These are phyloP conservation scores for Debaryomyces nepalensis DNA, from an alignment of 1,139 yeast genomes.

Conservation along the genomic window DNA sequence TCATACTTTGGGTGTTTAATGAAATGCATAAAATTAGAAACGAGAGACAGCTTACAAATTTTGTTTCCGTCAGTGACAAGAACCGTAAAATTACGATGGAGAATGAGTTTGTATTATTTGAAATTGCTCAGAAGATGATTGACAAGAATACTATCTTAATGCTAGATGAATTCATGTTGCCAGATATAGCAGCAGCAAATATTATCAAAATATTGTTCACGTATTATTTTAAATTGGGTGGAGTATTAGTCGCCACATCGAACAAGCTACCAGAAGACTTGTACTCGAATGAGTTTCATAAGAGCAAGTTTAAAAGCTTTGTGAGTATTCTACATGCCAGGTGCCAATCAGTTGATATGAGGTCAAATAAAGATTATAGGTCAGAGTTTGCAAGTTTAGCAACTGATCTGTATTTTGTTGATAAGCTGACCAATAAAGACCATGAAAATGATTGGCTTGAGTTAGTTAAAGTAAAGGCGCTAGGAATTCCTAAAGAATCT, in stretches of 20 bases:
- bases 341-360: slow-evolving; percentile 68
- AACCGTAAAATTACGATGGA: slow-evolving; percentile 49
- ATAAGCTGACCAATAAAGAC: slow-evolving; percentile 27
- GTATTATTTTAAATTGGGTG: slow-evolving; percentile 72
- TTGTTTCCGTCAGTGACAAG: slow-evolving; percentile 32
- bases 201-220: slow-evolving; percentile 67
- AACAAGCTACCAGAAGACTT: slow-evolving; percentile 73
- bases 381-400: slow-evolving; percentile 37
- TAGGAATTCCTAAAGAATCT: slow-evolving; percentile 21
- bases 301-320: slow-evolving; percentile 59
- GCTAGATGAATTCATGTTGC: slow-evolving; percentile 75
- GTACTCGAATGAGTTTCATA: slow-evolving; percentile 66
- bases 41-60: slow-evolving; percentile 39
- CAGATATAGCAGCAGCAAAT: slow-evolving; percentile 74
- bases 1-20: slow-evolving; percentile 68
- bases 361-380: slow-evolving; percentile 61
- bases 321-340: slow-evolving; percentile 61
- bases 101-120: slow-evolving; percentile 67
- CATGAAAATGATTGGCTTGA: slow-evolving; percentile 44
- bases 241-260: slow-evolving; percentile 74
- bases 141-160: slow-evolving; percentile 60
- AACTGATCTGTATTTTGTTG: slow-evolving; percentile 33
- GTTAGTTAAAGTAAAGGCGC: slow-evolving; percentile 28
- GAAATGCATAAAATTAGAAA: slow-evolving; percentile 63
- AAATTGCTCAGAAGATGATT: slow-evolving; percentile 70